Conservation (phyloP, 176 grass and related monocot species). For the Ensete glaucum region DNA sequence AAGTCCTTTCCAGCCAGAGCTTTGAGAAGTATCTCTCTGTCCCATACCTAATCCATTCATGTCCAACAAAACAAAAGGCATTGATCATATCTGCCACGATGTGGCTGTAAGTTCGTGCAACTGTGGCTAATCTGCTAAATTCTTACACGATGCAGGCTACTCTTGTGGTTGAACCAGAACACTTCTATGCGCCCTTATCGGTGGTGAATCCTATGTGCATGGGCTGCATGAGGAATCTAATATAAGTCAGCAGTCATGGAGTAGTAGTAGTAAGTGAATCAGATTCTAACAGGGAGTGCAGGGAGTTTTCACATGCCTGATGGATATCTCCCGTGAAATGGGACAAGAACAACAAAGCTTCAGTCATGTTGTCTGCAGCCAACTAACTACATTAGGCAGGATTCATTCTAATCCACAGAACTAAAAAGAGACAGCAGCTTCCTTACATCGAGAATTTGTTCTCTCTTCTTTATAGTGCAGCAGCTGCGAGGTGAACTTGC, state of each 20-base stretch:
- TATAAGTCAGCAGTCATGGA: not conserved
- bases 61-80: no score
- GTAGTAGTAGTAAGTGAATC: not conserved
- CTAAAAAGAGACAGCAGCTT: not conserved
- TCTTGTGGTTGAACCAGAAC: conserved; percentile 66
- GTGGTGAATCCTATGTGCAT: conserved; percentile 91
- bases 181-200: conserved; percentile 62
- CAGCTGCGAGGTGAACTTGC: conserved; percentile 78
- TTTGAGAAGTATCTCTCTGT: conserved; percentile 80
- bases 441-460: conserved; percentile 60
- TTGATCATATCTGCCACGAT: no score
- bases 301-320: conserved; percentile 31
- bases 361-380: conserved; percentile 65
- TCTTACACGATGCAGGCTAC: conserved; percentile 73
- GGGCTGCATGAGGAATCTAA: conserved; percentile 35
- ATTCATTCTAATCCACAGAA: not conserved
- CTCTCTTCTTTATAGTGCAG: conserved; percentile 68
- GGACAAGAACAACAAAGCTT: conserved; percentile 71
- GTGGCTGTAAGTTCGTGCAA: not conserved
- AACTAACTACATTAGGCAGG: not conserved
- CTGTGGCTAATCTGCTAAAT: not conserved
- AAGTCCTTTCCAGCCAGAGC: conserved; percentile 56
- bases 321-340: conserved; percentile 97
- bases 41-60: conserved; percentile 60
- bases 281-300: not conserved